phyloP scores from a whole-genome alignment of 2,329 filamentous ascomycete species.

The Hymenoscyphus fructigenus region DNA sequence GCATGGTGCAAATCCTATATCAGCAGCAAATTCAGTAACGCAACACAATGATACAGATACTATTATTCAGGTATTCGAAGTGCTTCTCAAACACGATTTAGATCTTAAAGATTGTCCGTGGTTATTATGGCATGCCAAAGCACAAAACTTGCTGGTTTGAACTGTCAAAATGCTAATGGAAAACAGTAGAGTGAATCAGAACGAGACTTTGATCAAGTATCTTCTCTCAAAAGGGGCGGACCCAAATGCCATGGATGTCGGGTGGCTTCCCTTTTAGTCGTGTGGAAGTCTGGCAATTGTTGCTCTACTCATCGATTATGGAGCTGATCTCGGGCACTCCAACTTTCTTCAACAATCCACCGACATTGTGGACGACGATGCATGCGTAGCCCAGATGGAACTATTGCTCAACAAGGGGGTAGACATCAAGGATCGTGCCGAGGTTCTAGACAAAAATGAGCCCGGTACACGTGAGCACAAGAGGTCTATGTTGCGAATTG shows the following conservation, averaged over 20 bases:
- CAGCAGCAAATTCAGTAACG: not conserved
- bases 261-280: not conserved
- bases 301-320: slow-evolving; percentile 2
- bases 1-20: not conserved
- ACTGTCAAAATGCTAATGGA: not conserved
- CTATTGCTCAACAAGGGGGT: not conserved
- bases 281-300: not conserved
- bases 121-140: not conserved
- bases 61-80: slow-evolving; percentile 3
- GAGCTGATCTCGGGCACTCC: slow-evolving; percentile 3
- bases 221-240: slow-evolving; percentile 8
- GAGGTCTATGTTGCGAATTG: not conserved
- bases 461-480: not conserved
- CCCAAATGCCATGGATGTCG: not conserved
- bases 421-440: slow-evolving; percentile 4
- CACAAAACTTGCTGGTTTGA: not conserved
- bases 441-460: not conserved
- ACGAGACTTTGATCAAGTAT: not conserved
- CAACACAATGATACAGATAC: not conserved
- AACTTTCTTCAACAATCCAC: slow-evolving; percentile 1
- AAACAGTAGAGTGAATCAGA: not conserved
- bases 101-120: slow-evolving; percentile 3
- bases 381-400: not conserved
- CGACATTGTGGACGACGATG: not conserved
- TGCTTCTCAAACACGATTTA: slow-evolving; percentile 5